phyloP scores from a whole-genome alignment of 176 grass and related monocot species.

The Ampelocalamus luodianensis region DNA sequence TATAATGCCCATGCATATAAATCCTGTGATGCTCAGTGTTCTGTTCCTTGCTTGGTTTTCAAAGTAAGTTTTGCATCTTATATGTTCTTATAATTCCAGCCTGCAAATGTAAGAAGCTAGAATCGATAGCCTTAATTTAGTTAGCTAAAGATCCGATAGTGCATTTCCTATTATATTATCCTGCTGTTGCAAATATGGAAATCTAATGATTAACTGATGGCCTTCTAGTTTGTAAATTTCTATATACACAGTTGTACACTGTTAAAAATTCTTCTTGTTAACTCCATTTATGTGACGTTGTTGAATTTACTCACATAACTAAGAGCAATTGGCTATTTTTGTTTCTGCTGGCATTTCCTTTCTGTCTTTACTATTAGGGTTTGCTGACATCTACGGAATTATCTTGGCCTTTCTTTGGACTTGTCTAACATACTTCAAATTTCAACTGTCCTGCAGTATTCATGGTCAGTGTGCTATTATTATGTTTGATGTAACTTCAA shows the following conservation, averaged over 20 bases:
- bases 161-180: neutral
- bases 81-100: neutral
- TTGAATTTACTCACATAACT: neutral
- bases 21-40: neutral
- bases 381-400: neutral
- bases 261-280: neutral
- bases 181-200: neutral
- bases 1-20: neutral
- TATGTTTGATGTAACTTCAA: constrained; percentile 80
- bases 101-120: neutral
- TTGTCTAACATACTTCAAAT: constrained; percentile 13
- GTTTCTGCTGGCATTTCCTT: neutral
- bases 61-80: neutral
- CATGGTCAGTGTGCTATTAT: constrained; percentile 77
- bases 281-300: neutral
- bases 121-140: neutral
- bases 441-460: constrained; percentile 46
- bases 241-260: neutral
- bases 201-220: neutral
- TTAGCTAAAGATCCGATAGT: neutral
- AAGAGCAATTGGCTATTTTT: neutral
- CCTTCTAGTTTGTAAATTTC: neutral
- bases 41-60: neutral
- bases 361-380: neutral
- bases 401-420: neutral